phyloP scores from a whole-genome alignment of 176 grass and related monocot genomes.

The Ensete ventricosum region DNA sequence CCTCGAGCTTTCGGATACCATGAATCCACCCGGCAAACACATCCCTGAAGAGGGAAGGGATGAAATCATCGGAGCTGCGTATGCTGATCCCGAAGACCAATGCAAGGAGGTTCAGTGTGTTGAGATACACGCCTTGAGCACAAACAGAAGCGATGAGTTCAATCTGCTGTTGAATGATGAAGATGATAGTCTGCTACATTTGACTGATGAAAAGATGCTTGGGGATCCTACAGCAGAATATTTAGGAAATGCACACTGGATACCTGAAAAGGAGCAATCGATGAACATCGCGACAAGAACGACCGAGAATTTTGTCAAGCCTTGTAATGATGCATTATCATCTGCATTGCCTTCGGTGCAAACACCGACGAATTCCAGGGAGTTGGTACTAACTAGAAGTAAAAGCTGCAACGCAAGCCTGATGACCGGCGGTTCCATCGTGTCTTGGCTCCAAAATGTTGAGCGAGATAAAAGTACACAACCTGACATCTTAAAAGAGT shows the following conservation, averaged over 20 bases:
- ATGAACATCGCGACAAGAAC: neutral
- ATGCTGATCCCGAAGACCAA: slow-evolving; percentile 35
- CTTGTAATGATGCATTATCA: slow-evolving; percentile 22
- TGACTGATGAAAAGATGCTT: slow-evolving; percentile 43
- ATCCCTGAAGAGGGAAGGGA: slow-evolving; percentile 13
- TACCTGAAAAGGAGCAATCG: slow-evolving; percentile 7
- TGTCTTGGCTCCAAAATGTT: slow-evolving; percentile 51
- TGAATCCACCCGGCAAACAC: slow-evolving; percentile 4
- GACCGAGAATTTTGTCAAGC: slow-evolving; percentile 20
- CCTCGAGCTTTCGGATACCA: neutral
- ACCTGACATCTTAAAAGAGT: slow-evolving; percentile 35
- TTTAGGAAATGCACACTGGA: neutral
- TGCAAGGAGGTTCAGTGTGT: slow-evolving; percentile 87
- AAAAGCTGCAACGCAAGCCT: slow-evolving; percentile 77
- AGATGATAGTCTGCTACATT: slow-evolving; percentile 30
- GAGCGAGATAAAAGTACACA: slow-evolving; percentile 37
- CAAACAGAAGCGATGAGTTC: slow-evolving; percentile 36
- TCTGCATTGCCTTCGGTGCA: slow-evolving; percentile 22
- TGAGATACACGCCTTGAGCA: slow-evolving; percentile 35
- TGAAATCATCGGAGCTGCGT: slow-evolving; percentile 9
- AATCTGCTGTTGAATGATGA: slow-evolving; percentile 29
- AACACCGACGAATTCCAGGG: slow-evolving; percentile 42
- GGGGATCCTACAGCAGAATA: slow-evolving; percentile 12
- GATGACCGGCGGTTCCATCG: slow-evolving; percentile 43
- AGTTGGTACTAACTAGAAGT: slow-evolving; percentile 40